Base-by-base conservation (phyloP, 1,284 basidiomycete species). In the Austroboletus niveus region DNA sequence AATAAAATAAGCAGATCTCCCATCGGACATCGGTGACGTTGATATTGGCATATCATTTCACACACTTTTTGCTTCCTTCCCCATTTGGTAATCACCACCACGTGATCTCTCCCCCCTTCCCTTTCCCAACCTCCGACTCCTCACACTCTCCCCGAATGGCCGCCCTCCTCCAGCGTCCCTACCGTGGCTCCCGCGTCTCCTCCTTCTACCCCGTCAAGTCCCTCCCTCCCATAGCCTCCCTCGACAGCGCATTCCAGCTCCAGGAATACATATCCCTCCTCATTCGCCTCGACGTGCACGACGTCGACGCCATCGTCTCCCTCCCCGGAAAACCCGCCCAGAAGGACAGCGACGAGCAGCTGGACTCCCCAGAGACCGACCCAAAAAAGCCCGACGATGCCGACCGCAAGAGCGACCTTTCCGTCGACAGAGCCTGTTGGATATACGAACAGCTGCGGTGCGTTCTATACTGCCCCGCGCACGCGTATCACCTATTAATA, bases 261-360 rank as follows among this genome's bases (percentile, higher is more conserved):
- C 94, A 98, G 64, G 94, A 98, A 67, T 98, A 95, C 71, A 91
- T 99, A 47, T 87, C 92, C 1, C 77, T 92, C 35, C 82, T 95
- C 57, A 89, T 97, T 55, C 83, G 87, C 9, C 75, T 82, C 35
- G 86, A 96, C 69, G 89, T 94, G 0, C 92, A 96, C 72, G 87
- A 96, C 66, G 88, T 98, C 29, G 81, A 91, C 35, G 71, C 80
- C 7, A 89, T 98, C 49, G 85, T 95, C 0, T 76, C 85, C 29
- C 72, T 94, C 3, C 94, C 93, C 10, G 84, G 75, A 41, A 63
- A 59, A 42, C 24, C 35, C 22, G 32, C 57, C 24, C 53, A 31
- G 32, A 74, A 72, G 46, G 73, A 70, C 14, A 59, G 61, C 10
- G 70, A 71, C 4, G 75, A 77, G 31, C 68, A 72, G 17, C 72